Percentiles rank a stretch among this genome's conserved stretches.
These are phyloP conservation scores for Boletellus ananiceps DNA, from an alignment of 768 basidiomycete genomes.

Conservation along the genomic window DNA sequence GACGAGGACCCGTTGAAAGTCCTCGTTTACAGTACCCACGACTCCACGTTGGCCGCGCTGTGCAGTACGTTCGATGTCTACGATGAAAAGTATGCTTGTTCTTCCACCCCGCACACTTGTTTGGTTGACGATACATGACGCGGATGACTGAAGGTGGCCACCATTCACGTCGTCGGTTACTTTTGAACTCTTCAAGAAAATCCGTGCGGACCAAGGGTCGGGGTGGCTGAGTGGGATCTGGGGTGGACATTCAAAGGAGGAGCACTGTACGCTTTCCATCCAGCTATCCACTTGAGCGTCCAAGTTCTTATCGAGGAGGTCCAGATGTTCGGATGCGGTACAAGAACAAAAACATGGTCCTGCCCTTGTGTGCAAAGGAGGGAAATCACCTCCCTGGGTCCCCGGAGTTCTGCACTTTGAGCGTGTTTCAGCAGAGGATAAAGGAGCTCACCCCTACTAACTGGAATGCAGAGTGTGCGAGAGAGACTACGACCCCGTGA, in stretches of 20 bases:
- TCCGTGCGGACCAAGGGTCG: slow-evolving; percentile 9
- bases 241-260: slow-evolving; percentile 26
- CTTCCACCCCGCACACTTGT: background rate
- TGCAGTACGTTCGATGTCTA: slow-evolving; percentile 65
- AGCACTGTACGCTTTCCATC: slow-evolving; percentile 38
- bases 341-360: slow-evolving; percentile 57
- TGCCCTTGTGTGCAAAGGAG: slow-evolving; percentile 61
- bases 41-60: slow-evolving; percentile 64
- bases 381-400: slow-evolving; percentile 65
- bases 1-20: slow-evolving; percentile 52
- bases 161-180: slow-evolving; percentile 70
- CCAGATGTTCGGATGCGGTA: slow-evolving; percentile 72
- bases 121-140: background rate
- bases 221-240: slow-evolving; percentile 35
- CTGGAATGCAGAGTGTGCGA: slow-evolving; percentile 63
- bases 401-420: slow-evolving; percentile 71
- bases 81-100: slow-evolving; percentile 54
- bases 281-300: too few relatives aligned
- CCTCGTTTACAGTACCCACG: slow-evolving; percentile 68
- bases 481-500: slow-evolving; percentile 11
- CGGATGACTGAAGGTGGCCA: slow-evolving; percentile 50
- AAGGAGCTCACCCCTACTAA: slow-evolving; percentile 60
- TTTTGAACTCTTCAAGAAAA: slow-evolving; percentile 64
- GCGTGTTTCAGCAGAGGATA: slow-evolving; percentile 58
- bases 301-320: background rate